Evolutionary conservation across 179 eudicot genomes (phyloP), one percentile per base, ranked within the genome.

Genomic region (Spinacia oleracea): DNA sequence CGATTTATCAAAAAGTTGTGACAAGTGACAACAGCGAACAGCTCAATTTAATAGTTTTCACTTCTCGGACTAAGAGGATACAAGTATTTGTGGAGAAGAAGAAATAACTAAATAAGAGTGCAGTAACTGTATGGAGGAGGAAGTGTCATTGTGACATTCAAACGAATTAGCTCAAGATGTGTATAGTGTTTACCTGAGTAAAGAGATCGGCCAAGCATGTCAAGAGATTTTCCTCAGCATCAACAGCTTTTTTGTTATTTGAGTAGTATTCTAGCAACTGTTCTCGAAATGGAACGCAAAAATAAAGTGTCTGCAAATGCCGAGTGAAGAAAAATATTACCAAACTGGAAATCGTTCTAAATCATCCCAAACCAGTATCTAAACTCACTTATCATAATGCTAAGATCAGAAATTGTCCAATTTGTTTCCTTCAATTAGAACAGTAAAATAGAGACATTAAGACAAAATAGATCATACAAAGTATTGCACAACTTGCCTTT

Each of bases 171-270:
- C 0, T 74, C 35, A 4, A 40, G 35, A 53, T 0, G 4, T 27
- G 20, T 48, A 18, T 27, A 51, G 65, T 67, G 48, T 42, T 25
- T 86, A 95, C 97, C 97, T 95, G 98, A 25, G 93, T 85, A 81
- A 95, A 95, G 66, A 95, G 82, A 64, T 95, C 98, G 21, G 98
- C 98, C 82, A 95, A 87, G 88, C 97, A 95, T 2, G 92, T 95
- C 70, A 95, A 84, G 50, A 93, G 90, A 84, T 91, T 95, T 79
- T 93, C 98, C 77, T 95, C 93, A 20, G 89, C 88, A 80, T 95
- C 98, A 31, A 82, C 88, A 23, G 86, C 78, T 86, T 55, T 88
- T 87, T 88, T 95, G 87, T 74, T 84, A 73, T 77, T 90, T 71
- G 89, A 79, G 84, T 89, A 93, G 78, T 90, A 93, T 56, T 91